Base-by-base conservation (phyloP, 2,329 filamentous ascomycete species). In the Fusarium austroafricanum region DNA sequence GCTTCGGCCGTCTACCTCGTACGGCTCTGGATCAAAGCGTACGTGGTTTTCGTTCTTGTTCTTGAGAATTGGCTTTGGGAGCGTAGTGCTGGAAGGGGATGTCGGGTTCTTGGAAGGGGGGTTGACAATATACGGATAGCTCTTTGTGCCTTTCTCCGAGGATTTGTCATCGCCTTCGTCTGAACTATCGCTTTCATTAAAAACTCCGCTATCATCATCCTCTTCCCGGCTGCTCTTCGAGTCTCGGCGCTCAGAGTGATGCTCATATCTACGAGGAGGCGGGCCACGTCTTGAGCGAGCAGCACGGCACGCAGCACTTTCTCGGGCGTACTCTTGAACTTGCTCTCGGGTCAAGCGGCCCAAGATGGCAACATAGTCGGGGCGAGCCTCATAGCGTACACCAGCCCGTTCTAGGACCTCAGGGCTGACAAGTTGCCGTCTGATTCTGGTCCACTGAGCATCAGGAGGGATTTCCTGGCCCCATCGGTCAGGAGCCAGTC, bases 11-110 rank as follows among this genome's bases (percentile, higher is more conserved):
- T 80, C 75, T 40, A 87, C 73, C 73, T 87, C 80, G 55, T 81
- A 75, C 17, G 82, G 81, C 69, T 84, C 80, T 2, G 82, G 80
- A 37, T 84, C 82, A 60, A 87, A 87, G 6, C 83, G 82, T 7
- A 89, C 85, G 44, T 84, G 84, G 61, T 88, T 84, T 45, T 83
- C 83, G 61, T 87, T 86, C 69, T 82, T 84, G 73, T 89, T 89
- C 79, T 89, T 89, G 18, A 89, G 78, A n/a, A 89, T 89, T 7
- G 86, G 83, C 70, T 87, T 88, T 3, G 86, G 87, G 60, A 73
- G 74, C 5, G 77, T 74, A 7, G 78, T 78, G 46, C 74, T 77
- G 2, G 79, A 71, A 0, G 79, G 76, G 0, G 78, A 81, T 1
- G 74, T 75, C 62, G 75, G 78, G 45, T 43, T 69, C 58, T 76